A percentile compares a stretch with the other conserved stretches of the same genome.
phyloP scores from a whole-genome alignment of 306 rosid species.

The Dalbergia cultrata region DNA sequence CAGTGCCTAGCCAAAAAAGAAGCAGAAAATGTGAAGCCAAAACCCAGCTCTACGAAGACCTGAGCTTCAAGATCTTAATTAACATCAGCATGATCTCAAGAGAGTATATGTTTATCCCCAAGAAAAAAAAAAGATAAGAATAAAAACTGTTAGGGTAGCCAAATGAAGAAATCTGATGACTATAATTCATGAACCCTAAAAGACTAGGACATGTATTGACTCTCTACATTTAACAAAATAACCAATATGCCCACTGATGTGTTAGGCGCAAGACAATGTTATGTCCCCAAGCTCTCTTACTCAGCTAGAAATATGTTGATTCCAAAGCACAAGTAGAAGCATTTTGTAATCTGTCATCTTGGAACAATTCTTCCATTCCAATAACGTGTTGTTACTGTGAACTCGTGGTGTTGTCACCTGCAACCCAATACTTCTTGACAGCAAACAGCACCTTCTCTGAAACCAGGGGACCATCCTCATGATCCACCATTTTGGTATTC shows the following conservation, averaged over 20 bases:
- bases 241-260: conserved; percentile 8
- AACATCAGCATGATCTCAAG: conserved; percentile 26
- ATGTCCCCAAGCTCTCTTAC: conserved; percentile 30
- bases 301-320: conserved; percentile 13
- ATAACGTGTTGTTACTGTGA: conserved; percentile 43
- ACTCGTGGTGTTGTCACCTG: conserved; percentile 60
- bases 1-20: not conserved
- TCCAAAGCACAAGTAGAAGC: conserved; percentile 31
- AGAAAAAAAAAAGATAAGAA: not conserved
- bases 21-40: conserved; percentile 28
- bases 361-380: conserved; percentile 30
- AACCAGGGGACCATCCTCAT: conserved; percentile 82
- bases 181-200: conserved; percentile 35
- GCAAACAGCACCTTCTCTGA: conserved; percentile 76
- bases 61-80: conserved; percentile 28
- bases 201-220: conserved; percentile 39
- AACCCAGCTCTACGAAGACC: conserved; percentile 20
- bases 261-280: conserved; percentile 34
- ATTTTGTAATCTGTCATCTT: conserved; percentile 9
- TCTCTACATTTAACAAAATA: conserved; percentile 42
- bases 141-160: not conserved
- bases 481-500: conserved; percentile 77
- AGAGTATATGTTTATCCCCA: not conserved
- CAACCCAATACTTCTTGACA: conserved; percentile 86
- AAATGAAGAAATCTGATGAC: conserved; percentile 21